Conservation (phyloP, 441 rosid species). For the Rhodomyrtus psidioides region DNA sequence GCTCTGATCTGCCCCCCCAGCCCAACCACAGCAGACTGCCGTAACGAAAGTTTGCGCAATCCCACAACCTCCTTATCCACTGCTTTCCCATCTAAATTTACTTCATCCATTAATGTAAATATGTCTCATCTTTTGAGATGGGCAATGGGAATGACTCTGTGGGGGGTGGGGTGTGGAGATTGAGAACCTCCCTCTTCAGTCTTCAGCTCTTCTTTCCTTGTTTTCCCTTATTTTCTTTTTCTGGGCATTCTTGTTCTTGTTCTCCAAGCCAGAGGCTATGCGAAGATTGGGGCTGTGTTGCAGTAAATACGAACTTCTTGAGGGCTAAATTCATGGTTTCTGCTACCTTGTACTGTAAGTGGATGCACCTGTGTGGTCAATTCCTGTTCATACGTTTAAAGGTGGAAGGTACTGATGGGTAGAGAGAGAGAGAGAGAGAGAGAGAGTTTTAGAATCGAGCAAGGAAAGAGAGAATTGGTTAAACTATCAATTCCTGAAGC, state of each 20-base stretch:
- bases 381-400: neutral
- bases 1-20: neutral
- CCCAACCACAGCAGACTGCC: neutral
- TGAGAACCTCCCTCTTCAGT: neutral
- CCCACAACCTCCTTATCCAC: neutral
- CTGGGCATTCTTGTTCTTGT: neutral
- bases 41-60: neutral
- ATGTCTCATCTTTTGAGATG: neutral
- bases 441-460: neutral
- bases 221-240: neutral
- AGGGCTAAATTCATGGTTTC: neutral
- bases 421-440: neutral
- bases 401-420: neutral
- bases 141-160: neutral
- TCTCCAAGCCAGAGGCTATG: neutral
- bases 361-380: neutral
- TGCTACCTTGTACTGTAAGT: neutral
- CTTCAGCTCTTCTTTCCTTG: neutral
- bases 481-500: neutral
- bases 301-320: neutral
- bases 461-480: neutral
- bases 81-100: neutral
- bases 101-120: neutral
- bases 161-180: neutral
- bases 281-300: neutral